Evolutionary conservation across 768 basidiomycete genomes (phyloP).

Genomic region (Peribolospora baueri): DNA sequence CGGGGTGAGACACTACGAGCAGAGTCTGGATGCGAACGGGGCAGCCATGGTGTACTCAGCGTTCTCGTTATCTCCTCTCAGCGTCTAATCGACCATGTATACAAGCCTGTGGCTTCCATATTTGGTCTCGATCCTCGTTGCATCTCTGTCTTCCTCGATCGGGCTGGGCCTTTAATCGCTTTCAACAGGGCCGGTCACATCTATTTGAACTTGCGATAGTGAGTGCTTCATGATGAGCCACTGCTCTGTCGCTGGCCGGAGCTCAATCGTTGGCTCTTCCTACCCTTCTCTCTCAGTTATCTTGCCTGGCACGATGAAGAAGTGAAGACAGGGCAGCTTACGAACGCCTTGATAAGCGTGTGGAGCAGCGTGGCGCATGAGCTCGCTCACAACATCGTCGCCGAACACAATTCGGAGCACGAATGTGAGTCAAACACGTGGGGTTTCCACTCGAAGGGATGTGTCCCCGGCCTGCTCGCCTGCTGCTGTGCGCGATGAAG

Average conservation of each 20-base stretch:
- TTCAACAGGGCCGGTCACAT: constrained; percentile 77
- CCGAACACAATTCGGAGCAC: constrained; percentile 60
- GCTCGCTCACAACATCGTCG: constrained; percentile 47
- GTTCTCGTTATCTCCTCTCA: constrained; percentile 3
- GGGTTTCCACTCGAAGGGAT: too few species aligned
- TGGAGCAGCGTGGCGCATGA: constrained; percentile 71
- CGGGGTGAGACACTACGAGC: too few species aligned
- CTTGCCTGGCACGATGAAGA: constrained; percentile 31
- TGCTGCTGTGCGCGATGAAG: too few species aligned
- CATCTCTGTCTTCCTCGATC: constrained; percentile 69
- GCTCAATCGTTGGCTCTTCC: background rate
- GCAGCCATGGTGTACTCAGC: background rate
- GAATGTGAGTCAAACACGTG: constrained; percentile 25
- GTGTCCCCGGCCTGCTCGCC: too few species aligned
- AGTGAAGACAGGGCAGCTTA: constrained; percentile 30
- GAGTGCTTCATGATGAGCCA: constrained; percentile 23
- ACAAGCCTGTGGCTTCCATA: constrained; percentile 38
- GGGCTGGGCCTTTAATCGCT: constrained; percentile 55
- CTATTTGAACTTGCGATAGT: constrained; percentile 62
- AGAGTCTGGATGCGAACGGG: too few species aligned
- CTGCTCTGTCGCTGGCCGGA: constrained; percentile 45
- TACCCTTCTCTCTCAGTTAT: background rate
- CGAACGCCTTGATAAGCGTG: constrained; percentile 60
- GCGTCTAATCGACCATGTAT: constrained; percentile 42
- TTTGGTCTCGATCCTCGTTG: constrained; percentile 50